Conservation (phyloP, 2,329 filamentous ascomycete species). For the Stemphylium vesicarium region DNA sequence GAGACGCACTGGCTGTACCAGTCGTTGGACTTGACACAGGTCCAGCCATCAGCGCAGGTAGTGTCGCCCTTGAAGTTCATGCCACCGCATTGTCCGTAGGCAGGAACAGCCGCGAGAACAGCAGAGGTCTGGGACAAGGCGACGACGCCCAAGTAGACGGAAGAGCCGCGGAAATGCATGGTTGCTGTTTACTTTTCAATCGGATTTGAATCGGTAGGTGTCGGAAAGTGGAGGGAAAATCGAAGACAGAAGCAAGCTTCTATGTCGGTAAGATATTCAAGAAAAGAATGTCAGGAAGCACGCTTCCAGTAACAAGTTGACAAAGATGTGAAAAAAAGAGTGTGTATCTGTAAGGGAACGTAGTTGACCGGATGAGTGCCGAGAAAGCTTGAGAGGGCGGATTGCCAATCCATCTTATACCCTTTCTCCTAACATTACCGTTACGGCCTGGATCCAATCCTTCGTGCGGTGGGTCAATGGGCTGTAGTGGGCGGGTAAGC, state of each 20-base stretch:
- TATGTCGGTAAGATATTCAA: conserved; percentile 8
- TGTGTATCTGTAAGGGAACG: conserved; percentile 8
- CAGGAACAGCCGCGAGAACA: conserved; percentile 35
- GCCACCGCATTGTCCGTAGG: conserved; percentile 57
- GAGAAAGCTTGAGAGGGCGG: background rate
- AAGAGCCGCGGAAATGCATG: conserved; percentile 32
- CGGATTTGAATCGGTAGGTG: background rate
- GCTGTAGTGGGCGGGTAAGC: conserved; percentile 1
- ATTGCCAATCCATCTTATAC: conserved; percentile 6
- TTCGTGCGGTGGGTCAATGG: background rate
- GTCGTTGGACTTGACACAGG: conserved; percentile 51
- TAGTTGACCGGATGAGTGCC: conserved; percentile 9
- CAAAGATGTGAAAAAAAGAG: conserved; percentile 9
- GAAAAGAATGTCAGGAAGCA: conserved; percentile 33
- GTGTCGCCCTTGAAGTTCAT: conserved; percentile 49
- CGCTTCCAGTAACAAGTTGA: conserved; percentile 19
- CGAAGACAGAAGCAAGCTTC: conserved; percentile 22
- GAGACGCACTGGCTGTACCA: conserved; percentile 56
- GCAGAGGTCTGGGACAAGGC: conserved; percentile 35
- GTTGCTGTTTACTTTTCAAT: conserved; percentile 1
- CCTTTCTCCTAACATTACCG: background rate
- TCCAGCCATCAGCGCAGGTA: conserved; percentile 48
- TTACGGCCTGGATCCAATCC: background rate
- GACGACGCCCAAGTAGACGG: conserved; percentile 38
- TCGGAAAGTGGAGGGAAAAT: background rate